phyloP scores from a whole-genome alignment of 352 stramenopile species.

The Phytopythium boreale region DNA sequence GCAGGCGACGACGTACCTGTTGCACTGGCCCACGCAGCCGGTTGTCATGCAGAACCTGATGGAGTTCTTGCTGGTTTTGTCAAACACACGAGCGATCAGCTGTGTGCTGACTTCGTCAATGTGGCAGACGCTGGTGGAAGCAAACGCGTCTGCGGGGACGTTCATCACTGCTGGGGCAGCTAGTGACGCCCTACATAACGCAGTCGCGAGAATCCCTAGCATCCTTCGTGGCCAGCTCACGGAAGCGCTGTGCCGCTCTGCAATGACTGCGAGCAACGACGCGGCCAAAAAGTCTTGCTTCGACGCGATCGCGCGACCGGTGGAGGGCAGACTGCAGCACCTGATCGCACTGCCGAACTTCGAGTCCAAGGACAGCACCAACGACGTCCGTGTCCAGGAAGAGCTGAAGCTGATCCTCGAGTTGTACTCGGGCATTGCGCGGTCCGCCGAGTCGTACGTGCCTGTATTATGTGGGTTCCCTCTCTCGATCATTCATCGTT shows the following conservation, averaged over 20 bases:
- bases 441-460: constrained; percentile 62
- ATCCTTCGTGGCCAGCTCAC: constrained; percentile 58
- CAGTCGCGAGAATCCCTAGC: constrained; percentile 57
- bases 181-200: constrained; percentile 33
- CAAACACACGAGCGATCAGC: constrained; percentile 60
- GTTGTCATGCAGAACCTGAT: constrained; percentile 84
- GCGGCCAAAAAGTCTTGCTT: constrained; percentile 47
- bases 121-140: constrained; percentile 74
- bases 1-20: constrained; percentile 61
- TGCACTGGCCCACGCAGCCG: constrained; percentile 80
- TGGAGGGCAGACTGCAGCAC: constrained; percentile 46
- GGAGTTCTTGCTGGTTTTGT: constrained; percentile 67
- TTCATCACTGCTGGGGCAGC: constrained; percentile 30
- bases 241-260: constrained; percentile 66
- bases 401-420: constrained; percentile 78
- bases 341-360: constrained; percentile 59
- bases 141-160: constrained; percentile 60
- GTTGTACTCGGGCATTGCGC: constrained; percentile 74
- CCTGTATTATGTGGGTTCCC: not conserved
- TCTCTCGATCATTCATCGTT: not conserved
- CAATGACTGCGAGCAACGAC: constrained; percentile 56
- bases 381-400: constrained; percentile 65
- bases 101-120: constrained; percentile 46
- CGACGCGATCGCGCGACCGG: constrained; percentile 43
- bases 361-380: constrained; percentile 53